phyloP scores from a whole-genome alignment of 805 yeast genomes.

The Wickerhamiella cacticola region DNA sequence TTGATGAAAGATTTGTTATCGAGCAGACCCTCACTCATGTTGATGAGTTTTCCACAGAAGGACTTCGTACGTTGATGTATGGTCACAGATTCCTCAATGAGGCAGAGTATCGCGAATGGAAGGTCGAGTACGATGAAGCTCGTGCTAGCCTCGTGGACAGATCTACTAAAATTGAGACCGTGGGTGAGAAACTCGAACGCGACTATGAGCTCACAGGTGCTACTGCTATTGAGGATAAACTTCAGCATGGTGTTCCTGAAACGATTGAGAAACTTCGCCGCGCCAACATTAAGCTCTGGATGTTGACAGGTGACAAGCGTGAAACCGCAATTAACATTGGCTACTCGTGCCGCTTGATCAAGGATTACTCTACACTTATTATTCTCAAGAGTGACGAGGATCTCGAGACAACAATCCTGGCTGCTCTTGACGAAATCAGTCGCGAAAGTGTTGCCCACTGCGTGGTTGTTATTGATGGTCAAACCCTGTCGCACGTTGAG shows the following conservation, averaged over 20 bases:
- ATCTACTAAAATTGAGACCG: conserved; percentile 48
- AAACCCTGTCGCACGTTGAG: conserved; percentile 63
- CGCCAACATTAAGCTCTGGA: conserved; percentile 94
- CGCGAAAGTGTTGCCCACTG: conserved; percentile 79
- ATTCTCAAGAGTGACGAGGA: conserved; percentile 45
- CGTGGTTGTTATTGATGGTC: conserved; percentile 93
- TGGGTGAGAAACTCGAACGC: conserved; percentile 62
- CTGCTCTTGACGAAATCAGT: conserved; percentile 61
- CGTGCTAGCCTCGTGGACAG: conserved; percentile 64
- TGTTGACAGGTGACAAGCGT: conserved; percentile 95
- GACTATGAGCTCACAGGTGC: conserved; percentile 72
- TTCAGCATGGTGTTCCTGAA: conserved; percentile 95
- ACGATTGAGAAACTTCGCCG: conserved; percentile 81
- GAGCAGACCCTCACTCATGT: conserved; percentile 82
- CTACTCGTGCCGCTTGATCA: conserved; percentile 81
- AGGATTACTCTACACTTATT: conserved; percentile 83
- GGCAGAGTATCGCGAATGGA: conserved; percentile 55
- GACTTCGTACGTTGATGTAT: conserved; percentile 79
- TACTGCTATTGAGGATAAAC: conserved; percentile 92
- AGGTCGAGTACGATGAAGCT: conserved; percentile 54
- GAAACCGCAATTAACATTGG: conserved; percentile 98
- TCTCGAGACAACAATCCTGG: conserved; percentile 54
- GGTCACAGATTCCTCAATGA: conserved; percentile 60
- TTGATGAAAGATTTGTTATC: conserved; percentile 62
- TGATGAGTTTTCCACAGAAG: conserved; percentile 91